Evolutionary conservation across 106 monocot species (phyloP).

Genomic region (Cymbidium sinense): DNA sequence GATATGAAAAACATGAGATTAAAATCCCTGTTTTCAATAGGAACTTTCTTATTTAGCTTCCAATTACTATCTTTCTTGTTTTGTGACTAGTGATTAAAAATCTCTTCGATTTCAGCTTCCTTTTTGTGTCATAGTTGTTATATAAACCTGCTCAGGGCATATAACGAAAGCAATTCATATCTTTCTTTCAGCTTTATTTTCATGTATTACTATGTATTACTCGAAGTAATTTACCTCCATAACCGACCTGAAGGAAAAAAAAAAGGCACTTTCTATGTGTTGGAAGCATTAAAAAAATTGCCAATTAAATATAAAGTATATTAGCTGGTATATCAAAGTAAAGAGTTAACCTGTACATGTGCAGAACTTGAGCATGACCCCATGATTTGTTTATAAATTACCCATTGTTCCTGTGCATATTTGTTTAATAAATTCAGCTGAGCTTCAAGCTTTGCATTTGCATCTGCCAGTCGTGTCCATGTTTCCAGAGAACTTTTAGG

Average conservation of each 20-base stretch:
- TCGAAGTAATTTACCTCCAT: background rate
- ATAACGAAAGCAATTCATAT: background rate
- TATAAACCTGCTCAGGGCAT: background rate
- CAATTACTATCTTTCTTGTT: no score
- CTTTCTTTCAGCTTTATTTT: background rate
- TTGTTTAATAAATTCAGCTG: constrained; percentile 58
- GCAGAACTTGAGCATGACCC: constrained; percentile 43
- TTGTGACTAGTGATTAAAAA: no score
- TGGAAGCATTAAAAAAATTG: background rate
- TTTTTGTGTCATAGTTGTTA: no score
- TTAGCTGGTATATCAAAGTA: background rate
- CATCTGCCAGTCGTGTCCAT: constrained; percentile 51
- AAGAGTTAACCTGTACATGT: constrained; percentile 47
- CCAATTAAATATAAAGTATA: background rate
- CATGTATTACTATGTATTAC: background rate
- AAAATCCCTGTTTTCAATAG: no score
- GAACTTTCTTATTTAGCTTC: no score
- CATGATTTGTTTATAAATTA: constrained; percentile 47
- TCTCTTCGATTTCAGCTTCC: no score
- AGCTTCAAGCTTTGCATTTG: constrained; percentile 69
- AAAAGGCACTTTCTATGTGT: background rate
- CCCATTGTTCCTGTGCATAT: constrained; percentile 50
- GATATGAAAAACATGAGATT: no score
- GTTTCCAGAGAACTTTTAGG: constrained; percentile 59
- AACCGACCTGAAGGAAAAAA: background rate